Base-by-base conservation (phyloP, 768 basidiomycete genomes). In the Rhizopogon roseolus region DNA sequence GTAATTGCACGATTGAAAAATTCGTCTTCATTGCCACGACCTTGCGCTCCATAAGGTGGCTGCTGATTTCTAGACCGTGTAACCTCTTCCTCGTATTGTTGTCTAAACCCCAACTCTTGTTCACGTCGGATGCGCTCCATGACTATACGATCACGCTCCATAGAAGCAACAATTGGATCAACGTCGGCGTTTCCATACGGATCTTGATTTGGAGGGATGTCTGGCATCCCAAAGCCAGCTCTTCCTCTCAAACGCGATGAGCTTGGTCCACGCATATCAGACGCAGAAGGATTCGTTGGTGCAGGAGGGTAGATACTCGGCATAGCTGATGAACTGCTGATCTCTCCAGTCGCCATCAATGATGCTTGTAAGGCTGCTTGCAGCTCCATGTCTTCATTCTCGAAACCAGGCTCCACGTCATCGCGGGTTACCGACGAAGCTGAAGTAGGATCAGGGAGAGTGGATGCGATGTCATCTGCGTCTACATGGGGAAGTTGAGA, bases 291-390 rank as follows among this genome's bases (percentile, higher is more conserved):
- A 62, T 65, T 54, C 53, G 68, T 50, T 53, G 70, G 52, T 41
- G 64, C 58, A 29, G 66, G 52, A 13, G 56, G 55, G 54, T 63
- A 64, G 44, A 43, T 39, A 48, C 55, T 50, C 29, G 38, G 38
- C 40, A 55, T 60, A 55, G 50, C 49, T 52, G 50, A 58, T 7
- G 41, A n/a, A 54, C 36, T 14, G 19, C 49, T 41, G 29, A 39
- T 19, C 46, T 13, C 50, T 16, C 42, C 55, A 22, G 59, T 39
- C 34, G 66, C 66, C 63, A 73, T 72, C 41, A 95, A 70, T 4
- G 91, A 93, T 2, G 91, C 93, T 61, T 91, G 90, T 46, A 95
- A 72, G 0, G 90, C 93, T 5, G 84, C 88, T 65, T 97, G 94
- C 2, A 96, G 79, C 54, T 92, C 90, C 61, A 84, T 79, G 66